Conservation (phyloP, 163 green algal genomes). For the Botryococcus braunii region DNA sequence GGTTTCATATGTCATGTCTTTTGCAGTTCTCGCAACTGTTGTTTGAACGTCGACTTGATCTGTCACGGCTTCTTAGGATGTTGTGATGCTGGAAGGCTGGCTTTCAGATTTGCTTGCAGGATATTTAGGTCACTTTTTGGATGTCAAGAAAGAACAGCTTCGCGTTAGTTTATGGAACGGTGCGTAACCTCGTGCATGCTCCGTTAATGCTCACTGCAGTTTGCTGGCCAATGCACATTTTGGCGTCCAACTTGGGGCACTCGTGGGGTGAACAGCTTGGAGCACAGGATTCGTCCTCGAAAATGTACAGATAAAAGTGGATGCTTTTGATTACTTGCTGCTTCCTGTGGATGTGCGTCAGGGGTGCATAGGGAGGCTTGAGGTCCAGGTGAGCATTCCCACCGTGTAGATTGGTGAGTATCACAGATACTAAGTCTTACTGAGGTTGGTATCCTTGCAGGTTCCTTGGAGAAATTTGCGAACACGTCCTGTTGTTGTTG, state of each 20-base stretch:
- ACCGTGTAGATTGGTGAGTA: background rate
- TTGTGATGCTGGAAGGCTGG: constrained; percentile 79
- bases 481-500: constrained; percentile 42
- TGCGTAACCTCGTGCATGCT: constrained; percentile 17
- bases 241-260: background rate
- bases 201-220: background rate
- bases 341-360: constrained; percentile 60
- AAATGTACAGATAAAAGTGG: constrained; percentile 61
- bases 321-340: constrained; percentile 76
- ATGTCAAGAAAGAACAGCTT: constrained; percentile 74
- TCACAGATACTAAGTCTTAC: background rate
- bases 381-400: constrained; percentile 51
- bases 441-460: constrained; percentile 12
- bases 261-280: constrained; percentile 31
- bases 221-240: background rate
- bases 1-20: no score
- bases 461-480: constrained; percentile 42
- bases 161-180: constrained; percentile 71
- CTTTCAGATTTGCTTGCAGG: constrained; percentile 57
- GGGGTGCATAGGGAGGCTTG: constrained; percentile 55
- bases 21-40: no score
- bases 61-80: no score
- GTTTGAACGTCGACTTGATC: no score
- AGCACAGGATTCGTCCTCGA: constrained; percentile 53
- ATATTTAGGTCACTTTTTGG: constrained; percentile 70